phyloP scores from a whole-genome alignment of 2,329 filamentous ascomycete genomes.

The Penicillium aurantiogriseum region DNA sequence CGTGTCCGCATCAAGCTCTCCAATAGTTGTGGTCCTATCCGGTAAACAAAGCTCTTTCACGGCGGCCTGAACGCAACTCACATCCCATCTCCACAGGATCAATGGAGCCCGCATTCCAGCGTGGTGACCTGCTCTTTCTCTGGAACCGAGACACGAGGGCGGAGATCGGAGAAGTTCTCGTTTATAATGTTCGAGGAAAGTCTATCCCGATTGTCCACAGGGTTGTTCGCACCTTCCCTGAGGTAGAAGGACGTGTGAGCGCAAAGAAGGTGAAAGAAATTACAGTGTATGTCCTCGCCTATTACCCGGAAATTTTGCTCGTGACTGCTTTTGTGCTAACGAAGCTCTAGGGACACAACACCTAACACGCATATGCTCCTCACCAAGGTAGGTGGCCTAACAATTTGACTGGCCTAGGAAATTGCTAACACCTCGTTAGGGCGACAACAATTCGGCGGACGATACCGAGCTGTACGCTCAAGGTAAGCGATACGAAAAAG shows the following conservation, averaged over 20 bases:
- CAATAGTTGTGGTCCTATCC: conserved; percentile 65
- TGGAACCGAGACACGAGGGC: conserved; percentile 63
- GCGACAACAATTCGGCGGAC: conserved; percentile 92
- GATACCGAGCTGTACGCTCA: conserved; percentile 73
- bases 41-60: conserved; percentile 33
- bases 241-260: conserved; percentile 36
- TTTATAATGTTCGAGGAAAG: conserved; percentile 61
- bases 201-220: conserved; percentile 97
- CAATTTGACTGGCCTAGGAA: neutral
- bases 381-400: conserved; percentile 60
- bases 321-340: conserved; percentile 3
- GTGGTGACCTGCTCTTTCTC: conserved; percentile 62
- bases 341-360: conserved; percentile 23
- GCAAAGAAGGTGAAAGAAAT: conserved; percentile 38
- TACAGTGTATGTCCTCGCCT: conserved; percentile 25
- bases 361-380: conserved; percentile 60
- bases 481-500: neutral
- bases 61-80: neutral
- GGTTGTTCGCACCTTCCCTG: conserved; percentile 68
- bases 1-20: conserved; percentile 68
- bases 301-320: neutral
- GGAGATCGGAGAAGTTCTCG: conserved; percentile 70
- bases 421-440: conserved; percentile 37
- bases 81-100: conserved; percentile 28
- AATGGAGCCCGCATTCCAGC: conserved; percentile 67